These are phyloP conservation scores for Lagerstroemia speciosa DNA, from an alignment of 345 rosid genomes.

Conservation along the genomic window DNA sequence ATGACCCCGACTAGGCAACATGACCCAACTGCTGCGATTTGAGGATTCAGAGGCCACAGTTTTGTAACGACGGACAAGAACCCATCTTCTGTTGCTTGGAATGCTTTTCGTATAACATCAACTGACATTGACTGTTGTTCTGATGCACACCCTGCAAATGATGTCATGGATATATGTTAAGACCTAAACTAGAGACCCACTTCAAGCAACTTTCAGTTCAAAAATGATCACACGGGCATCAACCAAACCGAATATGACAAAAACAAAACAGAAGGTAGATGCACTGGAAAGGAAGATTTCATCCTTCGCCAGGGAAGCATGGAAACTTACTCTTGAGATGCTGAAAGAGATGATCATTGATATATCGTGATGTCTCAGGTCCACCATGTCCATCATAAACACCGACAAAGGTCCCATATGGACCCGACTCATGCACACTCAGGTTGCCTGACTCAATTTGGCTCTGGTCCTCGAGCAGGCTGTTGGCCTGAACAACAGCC, in stretches of 20 bases:
- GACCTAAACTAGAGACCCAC: no score
- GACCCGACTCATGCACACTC: constrained; percentile 28
- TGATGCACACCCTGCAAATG: constrained; percentile 27
- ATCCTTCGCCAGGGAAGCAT: not conserved
- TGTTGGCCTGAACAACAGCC: constrained; percentile 19
- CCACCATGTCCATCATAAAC: constrained; percentile 35
- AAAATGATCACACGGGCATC: no score
- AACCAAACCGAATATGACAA: no score
- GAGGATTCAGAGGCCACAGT: constrained; percentile 40
- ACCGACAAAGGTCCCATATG: constrained; percentile 35
- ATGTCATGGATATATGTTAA: no score
- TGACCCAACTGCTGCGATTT: constrained; percentile 48
- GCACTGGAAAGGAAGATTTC: not conserved
- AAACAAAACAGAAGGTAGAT: no score
- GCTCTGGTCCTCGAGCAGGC: constrained; percentile 36
- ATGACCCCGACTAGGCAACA: constrained; percentile 43
- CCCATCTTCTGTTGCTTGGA: constrained; percentile 48
- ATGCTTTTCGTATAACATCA: constrained; percentile 44
- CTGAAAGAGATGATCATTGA: constrained; percentile 32
- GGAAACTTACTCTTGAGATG: constrained; percentile 28
- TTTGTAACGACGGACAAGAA: constrained; percentile 35
- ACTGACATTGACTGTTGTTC: constrained; percentile 41
- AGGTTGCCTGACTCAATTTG: constrained; percentile 37
- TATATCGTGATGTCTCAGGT: constrained; percentile 14
- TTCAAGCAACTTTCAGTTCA: no score